Percentiles rank a stretch among this genome's conserved stretches.
Evolutionary conservation across 2,329 filamentous ascomycete species (phyloP).

Genomic region (Huntiella abstrusa): DNA sequence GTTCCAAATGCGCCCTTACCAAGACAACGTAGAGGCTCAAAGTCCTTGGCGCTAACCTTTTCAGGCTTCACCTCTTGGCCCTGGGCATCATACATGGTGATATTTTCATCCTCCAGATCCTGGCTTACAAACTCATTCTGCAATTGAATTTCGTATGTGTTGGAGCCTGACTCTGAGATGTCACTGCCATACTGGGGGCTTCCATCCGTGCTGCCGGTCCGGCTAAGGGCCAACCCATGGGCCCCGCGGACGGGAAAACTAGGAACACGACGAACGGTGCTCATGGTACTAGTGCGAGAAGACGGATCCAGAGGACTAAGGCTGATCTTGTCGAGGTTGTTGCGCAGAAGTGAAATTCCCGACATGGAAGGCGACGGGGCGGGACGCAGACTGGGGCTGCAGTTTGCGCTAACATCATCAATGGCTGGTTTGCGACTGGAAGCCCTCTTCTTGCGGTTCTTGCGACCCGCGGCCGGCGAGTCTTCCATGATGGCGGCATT

Average conservation of each 20-base stretch:
- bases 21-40: conserved; percentile 75
- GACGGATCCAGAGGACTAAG: conserved; percentile 34
- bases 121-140: conserved; percentile 56
- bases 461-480: conserved; percentile 1
- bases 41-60: conserved; percentile 86
- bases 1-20: conserved; percentile 95
- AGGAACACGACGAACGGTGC: conserved; percentile 8
- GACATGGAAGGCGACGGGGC: conserved; percentile 36
- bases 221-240: conserved; percentile 29
- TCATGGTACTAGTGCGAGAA: conserved; percentile 35
- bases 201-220: conserved; percentile 36
- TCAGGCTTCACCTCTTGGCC: conserved; percentile 21
- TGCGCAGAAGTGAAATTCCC: conserved; percentile 66
- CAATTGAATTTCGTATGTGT: conserved; percentile 70
- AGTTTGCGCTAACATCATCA: conserved; percentile 42
- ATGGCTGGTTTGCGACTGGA: conserved; percentile 17
- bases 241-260: conserved; percentile 7
- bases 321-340: conserved; percentile 49
- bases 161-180: conserved; percentile 47
- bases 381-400: conserved; percentile 39
- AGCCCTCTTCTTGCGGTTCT: conserved; percentile 13
- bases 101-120: conserved; percentile 11
- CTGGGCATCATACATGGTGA: conserved; percentile 21
- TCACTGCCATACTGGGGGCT: conserved; percentile 34
- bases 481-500: not conserved